Conservation (phyloP, 179 eudicot genomes). For the Drosera spatulata region DNA sequence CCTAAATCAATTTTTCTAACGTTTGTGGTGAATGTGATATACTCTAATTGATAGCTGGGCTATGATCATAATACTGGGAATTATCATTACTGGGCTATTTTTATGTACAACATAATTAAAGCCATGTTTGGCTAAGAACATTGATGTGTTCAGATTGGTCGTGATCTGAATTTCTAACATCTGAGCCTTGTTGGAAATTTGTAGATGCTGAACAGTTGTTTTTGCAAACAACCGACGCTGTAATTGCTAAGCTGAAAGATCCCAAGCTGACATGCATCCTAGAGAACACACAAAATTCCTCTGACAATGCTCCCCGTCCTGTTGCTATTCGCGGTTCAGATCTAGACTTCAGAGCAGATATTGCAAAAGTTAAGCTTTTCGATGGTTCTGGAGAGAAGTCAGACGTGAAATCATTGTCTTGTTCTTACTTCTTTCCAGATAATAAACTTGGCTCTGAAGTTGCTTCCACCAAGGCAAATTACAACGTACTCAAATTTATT, state of each 20-base stretch:
- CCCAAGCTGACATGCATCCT: slow-evolving; percentile 47
- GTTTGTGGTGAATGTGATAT: too few species aligned
- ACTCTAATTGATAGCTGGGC: too few species aligned
- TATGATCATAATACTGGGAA: too few species aligned
- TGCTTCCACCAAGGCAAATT: slow-evolving; percentile 53
- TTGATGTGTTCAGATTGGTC: too few species aligned
- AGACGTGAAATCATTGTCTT: slow-evolving; percentile 24
- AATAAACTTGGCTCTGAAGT: slow-evolving; percentile 15
- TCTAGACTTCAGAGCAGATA: slow-evolving; percentile 33
- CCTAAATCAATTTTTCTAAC: not conserved
- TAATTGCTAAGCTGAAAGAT: slow-evolving; percentile 45
- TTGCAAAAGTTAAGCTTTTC: slow-evolving; percentile 21
- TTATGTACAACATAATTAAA: too few species aligned
- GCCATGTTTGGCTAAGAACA: too few species aligned
- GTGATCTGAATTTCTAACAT: not conserved
- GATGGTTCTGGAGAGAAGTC: slow-evolving; percentile 17
- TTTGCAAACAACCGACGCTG: slow-evolving; percentile 35
- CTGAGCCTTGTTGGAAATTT: slow-evolving; percentile 4
- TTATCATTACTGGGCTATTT: too few species aligned
- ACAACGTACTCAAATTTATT: not conserved
- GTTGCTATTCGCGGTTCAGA: slow-evolving; percentile 49
- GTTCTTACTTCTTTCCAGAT: slow-evolving; percentile 52
- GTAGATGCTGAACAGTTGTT: slow-evolving; percentile 51
- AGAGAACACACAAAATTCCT: slow-evolving; percentile 27
- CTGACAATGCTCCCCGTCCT: slow-evolving; percentile 31